A percentile compares a stretch with the other conserved stretches of the same genome.
Evolutionary conservation across 495 filamentous ascomycete species (phyloP).

Genomic region (Podospora pseudocomata): DNA sequence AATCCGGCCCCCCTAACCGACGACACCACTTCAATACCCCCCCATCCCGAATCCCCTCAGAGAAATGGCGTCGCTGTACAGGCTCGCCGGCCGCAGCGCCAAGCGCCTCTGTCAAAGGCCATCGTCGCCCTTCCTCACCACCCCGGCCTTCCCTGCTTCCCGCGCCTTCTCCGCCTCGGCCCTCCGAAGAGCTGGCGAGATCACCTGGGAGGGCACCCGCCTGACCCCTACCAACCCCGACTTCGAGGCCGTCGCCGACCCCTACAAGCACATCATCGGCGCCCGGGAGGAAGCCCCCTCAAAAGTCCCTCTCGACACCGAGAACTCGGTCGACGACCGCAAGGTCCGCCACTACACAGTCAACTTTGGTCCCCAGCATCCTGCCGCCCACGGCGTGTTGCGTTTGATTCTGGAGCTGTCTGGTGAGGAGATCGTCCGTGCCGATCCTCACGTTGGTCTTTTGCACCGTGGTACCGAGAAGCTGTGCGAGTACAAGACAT

Average conservation of each 20-base stretch:
- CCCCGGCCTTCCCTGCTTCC: conserved; percentile 20
- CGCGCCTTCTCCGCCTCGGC: conserved; percentile 68
- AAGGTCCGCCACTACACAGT: conserved; percentile 99
- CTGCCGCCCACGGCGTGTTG: conserved; percentile 96
- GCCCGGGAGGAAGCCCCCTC: conserved; percentile 1
- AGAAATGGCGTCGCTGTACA: conserved; percentile 49
- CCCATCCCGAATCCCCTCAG: not conserved
- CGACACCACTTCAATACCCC: conserved; percentile 1
- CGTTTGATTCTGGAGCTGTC: conserved; percentile 96
- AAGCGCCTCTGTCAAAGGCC: conserved; percentile 45
- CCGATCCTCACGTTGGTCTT: conserved; percentile 95
- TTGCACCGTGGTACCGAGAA: conserved; percentile 98
- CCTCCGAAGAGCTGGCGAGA: conserved; percentile 58
- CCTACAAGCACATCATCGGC: conserved; percentile 29
- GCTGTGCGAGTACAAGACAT: conserved; percentile 99
- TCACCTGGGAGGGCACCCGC: conserved; percentile 60
- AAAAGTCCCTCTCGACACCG: conserved; percentile 39
- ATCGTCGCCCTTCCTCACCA: conserved; percentile 16
- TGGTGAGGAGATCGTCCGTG: conserved; percentile 94
- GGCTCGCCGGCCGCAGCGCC: conserved; percentile 54
- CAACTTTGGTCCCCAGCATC: conserved; percentile 99
- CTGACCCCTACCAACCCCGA: conserved; percentile 64
- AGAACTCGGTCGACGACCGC: conserved; percentile 55
- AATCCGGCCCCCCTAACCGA: conserved; percentile 8
- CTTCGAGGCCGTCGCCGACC: conserved; percentile 48